Conservation (phyloP, 768 basidiomycete species). For the Filobasidium wieringae region DNA sequence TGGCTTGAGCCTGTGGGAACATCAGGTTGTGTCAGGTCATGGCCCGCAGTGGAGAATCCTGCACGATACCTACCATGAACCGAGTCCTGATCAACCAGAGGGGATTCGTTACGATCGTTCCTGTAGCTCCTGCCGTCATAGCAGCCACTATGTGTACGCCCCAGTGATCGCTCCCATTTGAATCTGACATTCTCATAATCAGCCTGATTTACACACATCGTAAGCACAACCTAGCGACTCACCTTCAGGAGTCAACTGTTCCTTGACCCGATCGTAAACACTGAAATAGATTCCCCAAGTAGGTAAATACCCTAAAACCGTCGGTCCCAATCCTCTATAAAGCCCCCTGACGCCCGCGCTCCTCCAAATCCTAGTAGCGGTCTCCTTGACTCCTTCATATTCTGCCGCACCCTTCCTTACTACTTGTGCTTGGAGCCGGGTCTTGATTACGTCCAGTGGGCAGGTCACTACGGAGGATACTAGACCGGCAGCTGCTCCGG, state of each 20-base stretch:
- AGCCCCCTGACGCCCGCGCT: slow-evolving; percentile 73
- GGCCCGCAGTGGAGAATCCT: not conserved
- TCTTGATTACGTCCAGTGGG: slow-evolving; percentile 95
- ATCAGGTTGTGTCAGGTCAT: slow-evolving; percentile 9
- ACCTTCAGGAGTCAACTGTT: slow-evolving; percentile 42
- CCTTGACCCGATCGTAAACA: slow-evolving; percentile 93
- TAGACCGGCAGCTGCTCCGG: slow-evolving; percentile 90
- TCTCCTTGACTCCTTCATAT: slow-evolving; percentile 64
- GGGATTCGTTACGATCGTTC: slow-evolving; percentile 88
- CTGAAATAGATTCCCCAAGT: slow-evolving; percentile 99
- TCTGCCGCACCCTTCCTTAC: slow-evolving; percentile 54
- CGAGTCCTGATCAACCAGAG: slow-evolving; percentile 98
- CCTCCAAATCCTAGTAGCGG: slow-evolving; percentile 48
- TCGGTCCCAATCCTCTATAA: slow-evolving; percentile 95
- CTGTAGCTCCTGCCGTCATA: slow-evolving; percentile 86
- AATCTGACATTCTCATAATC: not conserved
- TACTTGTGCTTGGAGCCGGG: slow-evolving; percentile 88
- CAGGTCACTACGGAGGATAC: slow-evolving; percentile 88
- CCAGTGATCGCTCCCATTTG: slow-evolving; percentile 12
- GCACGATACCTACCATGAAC: slow-evolving; percentile 64
- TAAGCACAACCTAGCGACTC: not conserved
- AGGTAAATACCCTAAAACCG: slow-evolving; percentile 88
- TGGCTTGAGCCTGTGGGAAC: slow-evolving; percentile 50
- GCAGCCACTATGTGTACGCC: slow-evolving; percentile 71
- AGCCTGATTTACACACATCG: not conserved